Evolutionary conservation across 306 rosid species (phyloP), one percentile per base, ranked within the genome.

Genomic region (Vigna trinervia): DNA sequence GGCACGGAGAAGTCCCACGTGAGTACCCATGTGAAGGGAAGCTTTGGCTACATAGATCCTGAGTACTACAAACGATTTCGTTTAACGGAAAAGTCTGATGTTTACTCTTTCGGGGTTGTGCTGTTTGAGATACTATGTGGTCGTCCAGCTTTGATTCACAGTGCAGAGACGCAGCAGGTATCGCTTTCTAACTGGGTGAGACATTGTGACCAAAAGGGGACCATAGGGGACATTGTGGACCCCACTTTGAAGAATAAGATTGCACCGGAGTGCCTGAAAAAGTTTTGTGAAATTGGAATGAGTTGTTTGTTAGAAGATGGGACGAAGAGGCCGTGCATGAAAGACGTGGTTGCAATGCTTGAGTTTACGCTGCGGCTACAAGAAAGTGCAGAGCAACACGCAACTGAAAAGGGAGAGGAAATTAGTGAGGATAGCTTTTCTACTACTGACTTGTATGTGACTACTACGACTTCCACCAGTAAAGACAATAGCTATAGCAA

Each of bases 91-190:
- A 58, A 23, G 38, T 58, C 94, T 0, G 94, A 91, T 26, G 92
- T 91, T 6, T 88, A 89, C 71, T 91, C 94, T 0, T 89, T 86
- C 0, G 92, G 97, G 0, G 92, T 91, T 0, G 90, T 91, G 5
- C 14, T 91, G 4, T 88, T 85, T 1, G 97, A 91, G 79, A 75
- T 85, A 3, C 6, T 91, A 0, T 87, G 89, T 3, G 85, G 78
- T 0, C 75, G 92, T 0, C 86, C 92, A 0, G 86, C 91, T 0
- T 4, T 86, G 0, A 12, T 86, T 0, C 78, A 77, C 0, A 73
- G 23, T 0, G 58, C 41, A 0, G 86, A 80, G 8, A 79, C 78
- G 41, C 69, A 22, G 38, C 85, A 85, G 17, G 79, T 69, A 58
- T 73, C 51, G n/a, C 57, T 91, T 0, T 86, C 81, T 3, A 89